phyloP scores from a whole-genome alignment of 345 rosid species.

The Carallia brachiata region DNA sequence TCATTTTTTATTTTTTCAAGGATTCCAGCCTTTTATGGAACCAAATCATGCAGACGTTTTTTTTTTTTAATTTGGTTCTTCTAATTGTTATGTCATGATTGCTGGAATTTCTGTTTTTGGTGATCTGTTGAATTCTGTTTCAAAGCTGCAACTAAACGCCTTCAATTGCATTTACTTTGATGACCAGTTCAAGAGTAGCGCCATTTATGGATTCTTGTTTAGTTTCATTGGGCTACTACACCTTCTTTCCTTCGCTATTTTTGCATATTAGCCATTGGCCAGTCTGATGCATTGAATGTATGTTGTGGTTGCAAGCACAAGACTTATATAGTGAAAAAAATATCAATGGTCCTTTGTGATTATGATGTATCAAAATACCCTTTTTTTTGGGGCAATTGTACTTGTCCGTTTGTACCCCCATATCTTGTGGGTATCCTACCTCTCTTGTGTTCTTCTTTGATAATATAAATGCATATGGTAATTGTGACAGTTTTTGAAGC shows the following conservation, averaged over 20 bases:
- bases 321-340: not conserved
- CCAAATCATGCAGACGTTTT: too few species aligned
- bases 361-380: not conserved
- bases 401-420: too few species aligned
- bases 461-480: too few species aligned
- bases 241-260: not conserved
- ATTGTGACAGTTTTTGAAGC: not conserved
- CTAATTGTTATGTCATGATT: too few species aligned
- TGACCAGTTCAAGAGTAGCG: not conserved
- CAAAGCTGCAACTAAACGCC: not conserved
- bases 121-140: not conserved
- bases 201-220: not conserved
- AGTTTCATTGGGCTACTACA: not conserved
- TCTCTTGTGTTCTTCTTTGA: too few species aligned
- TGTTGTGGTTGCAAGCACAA: not conserved
- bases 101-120: not conserved
- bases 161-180: not conserved
- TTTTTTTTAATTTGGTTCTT: too few species aligned
- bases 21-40: not conserved
- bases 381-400: not conserved
- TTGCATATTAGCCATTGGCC: not conserved
- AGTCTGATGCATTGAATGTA: not conserved
- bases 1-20: conserved; percentile 3
- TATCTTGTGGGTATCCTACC: too few species aligned
- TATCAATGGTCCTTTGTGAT: not conserved